Evolutionary conservation across 2,329 filamentous ascomycete species (phyloP), one percentile per base, ranked within the genome.

Genomic region (Diaporthe velutina): DNA sequence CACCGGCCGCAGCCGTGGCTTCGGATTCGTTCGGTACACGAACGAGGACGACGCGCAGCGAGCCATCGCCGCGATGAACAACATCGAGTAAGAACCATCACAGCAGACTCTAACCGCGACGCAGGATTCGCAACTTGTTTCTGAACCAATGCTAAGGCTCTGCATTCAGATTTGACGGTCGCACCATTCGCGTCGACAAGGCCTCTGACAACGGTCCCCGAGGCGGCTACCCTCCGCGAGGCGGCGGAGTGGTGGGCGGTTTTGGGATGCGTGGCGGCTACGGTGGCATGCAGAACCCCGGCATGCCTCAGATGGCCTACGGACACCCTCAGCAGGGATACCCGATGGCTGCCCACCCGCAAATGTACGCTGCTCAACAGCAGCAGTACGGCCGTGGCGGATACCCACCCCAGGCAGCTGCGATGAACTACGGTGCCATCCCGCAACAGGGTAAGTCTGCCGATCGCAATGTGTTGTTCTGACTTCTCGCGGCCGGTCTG

Each of bases 1-100:
- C 83, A 98, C 96, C 81, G 94, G 95, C 80, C 95, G 96, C 84
- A 98, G 96, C 89, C 95, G 97, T 84, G 97, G 97, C 76, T 99
- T 98, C 84, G 97, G 97, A 64, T 98, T 98, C 84, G 96, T 99
- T 77, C 94, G 96, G 80, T 99, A 96, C 86, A 86, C 91, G 70
- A 91, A 92, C 78, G 94, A 96, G 78, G 85, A 88, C 60, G 93
- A 96, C 84, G 94, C 95, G 77, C 92, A 95, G 81, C 89, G 89
- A 78, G 95, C 95, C 57, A 96, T 96, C 83, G 84, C 88, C 60
- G 87, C 88, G 78, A 96, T 97, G 94, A 96, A 97, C 88, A 95
- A 96, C 83, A 88, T 94, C 80, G 95, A 98, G 96, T 98, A 90
- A 85, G 94, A 45, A 38, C 42, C 9, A 19, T 54, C 25, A 17